phyloP scores from a whole-genome alignment of 73 alveolate genomes.

The Paramecium caudatum region DNA sequence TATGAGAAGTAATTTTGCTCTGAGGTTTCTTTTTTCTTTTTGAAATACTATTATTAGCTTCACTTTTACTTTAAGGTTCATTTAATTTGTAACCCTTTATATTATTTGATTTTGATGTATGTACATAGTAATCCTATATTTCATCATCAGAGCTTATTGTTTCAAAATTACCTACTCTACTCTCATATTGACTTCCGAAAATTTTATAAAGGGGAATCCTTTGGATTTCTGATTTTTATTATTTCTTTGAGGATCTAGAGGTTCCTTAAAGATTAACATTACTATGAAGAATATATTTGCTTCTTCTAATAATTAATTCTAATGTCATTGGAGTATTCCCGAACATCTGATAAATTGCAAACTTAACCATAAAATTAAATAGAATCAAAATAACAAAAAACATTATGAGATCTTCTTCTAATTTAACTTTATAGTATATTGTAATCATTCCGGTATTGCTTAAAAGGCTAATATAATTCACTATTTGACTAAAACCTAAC shows the following conservation, averaged over 20 bases:
- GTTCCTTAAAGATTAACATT: neutral
- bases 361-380: neutral
- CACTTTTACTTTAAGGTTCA: too few species aligned
- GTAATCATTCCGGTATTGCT: constrained; percentile 1
- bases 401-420: neutral
- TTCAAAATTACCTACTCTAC: neutral
- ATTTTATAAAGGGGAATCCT: constrained; percentile 43
- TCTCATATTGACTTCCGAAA: neutral
- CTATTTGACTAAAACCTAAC: constrained; percentile 6
- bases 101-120: too few species aligned
- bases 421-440: neutral
- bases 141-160: constrained; percentile 37
- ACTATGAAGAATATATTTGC: neutral
- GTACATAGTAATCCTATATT: neutral
- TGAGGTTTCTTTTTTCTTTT: too few species aligned
- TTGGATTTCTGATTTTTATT: neutral
- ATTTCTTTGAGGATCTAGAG: neutral
- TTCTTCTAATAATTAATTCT: neutral
- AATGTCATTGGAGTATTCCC: constrained; percentile 8
- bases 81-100: too few species aligned
- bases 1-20: too few species aligned
- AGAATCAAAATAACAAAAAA: neutral
- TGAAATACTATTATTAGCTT: too few species aligned
- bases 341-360: neutral
- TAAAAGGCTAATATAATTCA: neutral